These are phyloP conservation scores for Phytophthora megakarya DNA, from an alignment of 352 stramenopile genomes.

Conservation along the genomic window DNA sequence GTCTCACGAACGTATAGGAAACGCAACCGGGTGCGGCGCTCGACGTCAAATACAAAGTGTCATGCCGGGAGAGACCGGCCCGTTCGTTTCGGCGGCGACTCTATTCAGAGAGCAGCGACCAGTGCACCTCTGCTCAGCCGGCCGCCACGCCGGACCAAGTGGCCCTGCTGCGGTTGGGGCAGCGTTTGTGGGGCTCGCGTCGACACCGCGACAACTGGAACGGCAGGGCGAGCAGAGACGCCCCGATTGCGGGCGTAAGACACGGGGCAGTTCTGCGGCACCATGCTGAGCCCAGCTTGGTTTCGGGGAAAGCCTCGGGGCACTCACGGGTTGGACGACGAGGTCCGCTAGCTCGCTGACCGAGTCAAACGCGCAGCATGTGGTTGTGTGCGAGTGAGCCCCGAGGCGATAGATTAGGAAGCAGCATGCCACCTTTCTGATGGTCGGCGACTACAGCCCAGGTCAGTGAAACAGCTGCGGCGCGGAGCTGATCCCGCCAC, in stretches of 20 bases:
- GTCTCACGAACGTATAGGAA: background rate
- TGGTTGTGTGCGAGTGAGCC: constrained; percentile 2
- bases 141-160: constrained; percentile 17
- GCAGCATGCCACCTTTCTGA: constrained; percentile 11
- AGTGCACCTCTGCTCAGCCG: constrained; percentile 31
- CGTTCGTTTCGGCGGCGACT: constrained; percentile 17
- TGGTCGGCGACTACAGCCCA: constrained; percentile 4
- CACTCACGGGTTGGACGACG: constrained; percentile 17
- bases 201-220: constrained; percentile 38
- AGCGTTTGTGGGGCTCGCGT: constrained; percentile 29
- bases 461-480: constrained; percentile 27
- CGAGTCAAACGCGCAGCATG: constrained; percentile 11
- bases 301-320: constrained; percentile 27
- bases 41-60: constrained; percentile 42
- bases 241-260: constrained; percentile 11
- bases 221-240: constrained; percentile 30
- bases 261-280: constrained; percentile 14
- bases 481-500: constrained; percentile 32
- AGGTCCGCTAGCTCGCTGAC: constrained; percentile 14
- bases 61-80: constrained; percentile 18
- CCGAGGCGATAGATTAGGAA: constrained; percentile 1
- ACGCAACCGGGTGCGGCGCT: constrained; percentile 7
- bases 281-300: constrained; percentile 29
- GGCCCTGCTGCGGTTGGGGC: constrained; percentile 30
- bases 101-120: constrained; percentile 17